Conservation (phyloP, 163 green algal genomes). For the Coccomyxa subellipsoidea region DNA sequence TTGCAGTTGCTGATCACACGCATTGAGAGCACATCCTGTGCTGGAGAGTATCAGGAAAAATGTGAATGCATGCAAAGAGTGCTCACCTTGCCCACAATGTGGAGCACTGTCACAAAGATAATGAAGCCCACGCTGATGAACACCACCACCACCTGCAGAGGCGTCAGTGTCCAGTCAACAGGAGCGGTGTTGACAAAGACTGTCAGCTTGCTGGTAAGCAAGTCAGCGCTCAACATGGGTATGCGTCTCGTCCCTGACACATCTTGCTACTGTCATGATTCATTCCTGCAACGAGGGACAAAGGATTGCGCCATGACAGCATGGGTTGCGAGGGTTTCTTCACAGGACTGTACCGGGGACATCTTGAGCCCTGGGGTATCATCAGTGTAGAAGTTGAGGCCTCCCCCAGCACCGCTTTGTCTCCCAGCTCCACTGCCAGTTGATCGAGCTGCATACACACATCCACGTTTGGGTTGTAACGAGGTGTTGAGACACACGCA, state of each 20-base stretch:
- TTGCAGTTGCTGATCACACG: too few species aligned
- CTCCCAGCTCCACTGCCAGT: background rate
- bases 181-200: too few species aligned
- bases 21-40: too few species aligned
- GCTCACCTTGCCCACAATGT: conserved; percentile 71
- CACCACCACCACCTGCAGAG: conserved; percentile 64
- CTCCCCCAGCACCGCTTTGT: conserved; percentile 13
- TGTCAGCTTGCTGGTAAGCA: too few species aligned
- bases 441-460: conserved; percentile 3
- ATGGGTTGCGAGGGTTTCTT: too few species aligned
- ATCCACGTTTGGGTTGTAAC: too few species aligned
- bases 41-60: too few species aligned
- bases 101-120: conserved; percentile 70
- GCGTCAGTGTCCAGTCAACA: background rate
- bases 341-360: conserved; percentile 60
- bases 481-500: too few species aligned
- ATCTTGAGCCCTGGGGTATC: conserved; percentile 68
- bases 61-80: background rate
- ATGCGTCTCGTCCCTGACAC: too few species aligned
- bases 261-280: too few species aligned
- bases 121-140: conserved; percentile 76
- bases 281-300: background rate
- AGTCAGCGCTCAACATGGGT: too few species aligned
- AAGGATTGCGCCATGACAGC: background rate
- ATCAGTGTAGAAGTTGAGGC: conserved; percentile 74